Conservation (phyloP, 305 asterid species). For the Vinca major region DNA sequence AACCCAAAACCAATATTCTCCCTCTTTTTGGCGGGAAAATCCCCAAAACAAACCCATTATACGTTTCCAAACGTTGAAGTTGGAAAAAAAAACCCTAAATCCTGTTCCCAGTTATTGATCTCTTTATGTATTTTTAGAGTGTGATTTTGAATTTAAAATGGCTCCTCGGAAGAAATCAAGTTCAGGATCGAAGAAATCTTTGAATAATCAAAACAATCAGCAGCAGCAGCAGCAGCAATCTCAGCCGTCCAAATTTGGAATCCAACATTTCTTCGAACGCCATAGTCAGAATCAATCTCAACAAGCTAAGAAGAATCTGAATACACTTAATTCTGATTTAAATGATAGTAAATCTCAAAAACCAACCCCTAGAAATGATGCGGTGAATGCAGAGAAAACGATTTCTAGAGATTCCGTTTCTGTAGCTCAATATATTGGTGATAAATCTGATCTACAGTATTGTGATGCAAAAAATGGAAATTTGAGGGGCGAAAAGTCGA, state of each 20-base stretch:
- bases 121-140: neutral
- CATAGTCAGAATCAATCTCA: constrained; percentile 60
- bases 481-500: constrained; percentile 13
- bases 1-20: neutral
- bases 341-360: constrained; percentile 4
- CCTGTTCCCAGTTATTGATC: neutral
- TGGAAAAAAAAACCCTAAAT: constrained; percentile 9
- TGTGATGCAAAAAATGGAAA: constrained; percentile 9
- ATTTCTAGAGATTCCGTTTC: constrained; percentile 16
- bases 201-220: constrained; percentile 30
- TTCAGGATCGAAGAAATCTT: constrained; percentile 51
- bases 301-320: constrained; percentile 22
- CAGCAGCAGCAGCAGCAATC: constrained; percentile 27
- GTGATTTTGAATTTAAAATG: constrained; percentile 29
- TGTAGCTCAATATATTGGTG: constrained; percentile 18
- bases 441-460: constrained; percentile 14
- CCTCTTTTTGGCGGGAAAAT: constrained; percentile 49
- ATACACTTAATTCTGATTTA: constrained; percentile 19
- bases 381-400: constrained; percentile 11
- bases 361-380: constrained; percentile 15
- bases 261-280: constrained; percentile 86
- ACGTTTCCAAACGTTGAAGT: neutral
- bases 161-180: constrained; percentile 62
- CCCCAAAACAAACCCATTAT: no score
- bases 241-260: constrained; percentile 72